Base-by-base conservation (phyloP, 192 early-diverging fungal species). In the Allomyces javanicus region DNA sequence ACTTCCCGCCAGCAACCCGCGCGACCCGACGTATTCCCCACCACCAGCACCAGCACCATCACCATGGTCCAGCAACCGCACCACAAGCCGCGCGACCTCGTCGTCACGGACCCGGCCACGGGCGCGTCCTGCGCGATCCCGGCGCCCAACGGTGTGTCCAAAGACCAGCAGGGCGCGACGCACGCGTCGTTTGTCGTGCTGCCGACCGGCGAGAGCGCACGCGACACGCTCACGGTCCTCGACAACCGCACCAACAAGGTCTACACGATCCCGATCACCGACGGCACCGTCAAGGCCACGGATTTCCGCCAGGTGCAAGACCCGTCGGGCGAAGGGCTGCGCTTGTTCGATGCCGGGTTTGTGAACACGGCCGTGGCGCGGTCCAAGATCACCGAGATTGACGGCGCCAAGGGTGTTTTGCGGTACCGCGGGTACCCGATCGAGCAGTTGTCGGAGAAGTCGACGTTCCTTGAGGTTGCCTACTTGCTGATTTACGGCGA, bases 201-300 rank as follows among this genome's bases (percentile, higher is more conserved):
- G 17, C 50, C 50, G 17, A 21, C 50, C 3, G 10, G 78, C 26
- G 43, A 67, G 21, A 75, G 72, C 65, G 64, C 72, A n/a, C 62
- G 81, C 12, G 33, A 40, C 33, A 77, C 82, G 4, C 64, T 85
- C 21, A 86, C 85, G 45, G 77, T 86, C 1, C 63, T 80, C 17
- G 85, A 86, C 75, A 82, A 85, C 68, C 80, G 85, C 24, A 86
- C 85, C 44, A 85, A 85, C 55, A 78, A 81, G 65, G 68, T 71
- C 21, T 77, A 85, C 69, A 67, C 80, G 63, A 64, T 85, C 45
- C 71, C 77, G 4, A 74, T 85, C 33, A 65, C 67, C 22, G 79
- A 85, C 27, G 76, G 73, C 55, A 72, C 81, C 3, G 70, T 82
- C 25, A 45, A 65, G 22, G 75, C 76, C 21, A 62, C 65, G 61